Conservation (phyloP, 1,284 basidiomycete species). For the Fistulina hepatica region DNA sequence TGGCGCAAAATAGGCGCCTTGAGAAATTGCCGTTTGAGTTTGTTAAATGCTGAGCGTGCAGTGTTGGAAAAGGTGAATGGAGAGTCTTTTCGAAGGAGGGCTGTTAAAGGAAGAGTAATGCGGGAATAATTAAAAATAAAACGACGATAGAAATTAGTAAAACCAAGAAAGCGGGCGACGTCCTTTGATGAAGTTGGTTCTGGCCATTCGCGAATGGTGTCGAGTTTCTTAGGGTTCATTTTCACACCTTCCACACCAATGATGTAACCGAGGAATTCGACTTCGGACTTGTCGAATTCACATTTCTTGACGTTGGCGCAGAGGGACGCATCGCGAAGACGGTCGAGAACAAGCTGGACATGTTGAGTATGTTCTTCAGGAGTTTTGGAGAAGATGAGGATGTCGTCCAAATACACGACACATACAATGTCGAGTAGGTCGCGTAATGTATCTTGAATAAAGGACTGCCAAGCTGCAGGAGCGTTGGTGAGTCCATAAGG, state of each 20-base stretch:
- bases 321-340: conserved; percentile 20
- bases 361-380: conserved; percentile 18
- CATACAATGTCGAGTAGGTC: conserved; percentile 8
- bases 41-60: conserved; percentile 18
- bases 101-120: conserved; percentile 23
- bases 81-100: conserved; percentile 18
- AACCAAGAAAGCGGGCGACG: conserved; percentile 5
- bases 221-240: conserved; percentile 29
- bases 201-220: conserved; percentile 29
- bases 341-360: conserved; percentile 22
- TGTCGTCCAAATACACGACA: conserved; percentile 17
- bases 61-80: conserved; percentile 17
- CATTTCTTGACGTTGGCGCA: conserved; percentile 25
- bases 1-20: conserved; percentile 25
- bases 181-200: conserved; percentile 15
- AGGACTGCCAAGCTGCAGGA: conserved; percentile 7
- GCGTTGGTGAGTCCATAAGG: conserved; percentile 18
- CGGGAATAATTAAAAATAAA: conserved; percentile 29
- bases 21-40: conserved; percentile 24
- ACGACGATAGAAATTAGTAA: conserved; percentile 20
- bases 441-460: conserved; percentile 12
- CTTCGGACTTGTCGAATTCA: conserved; percentile 19
- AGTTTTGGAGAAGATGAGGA: conserved; percentile 16
- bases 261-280: conserved; percentile 33
- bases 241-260: conserved; percentile 21